Base-by-base conservation (phyloP, 768 basidiomycete genomes). In the Termitomyces eurrhizus region DNA sequence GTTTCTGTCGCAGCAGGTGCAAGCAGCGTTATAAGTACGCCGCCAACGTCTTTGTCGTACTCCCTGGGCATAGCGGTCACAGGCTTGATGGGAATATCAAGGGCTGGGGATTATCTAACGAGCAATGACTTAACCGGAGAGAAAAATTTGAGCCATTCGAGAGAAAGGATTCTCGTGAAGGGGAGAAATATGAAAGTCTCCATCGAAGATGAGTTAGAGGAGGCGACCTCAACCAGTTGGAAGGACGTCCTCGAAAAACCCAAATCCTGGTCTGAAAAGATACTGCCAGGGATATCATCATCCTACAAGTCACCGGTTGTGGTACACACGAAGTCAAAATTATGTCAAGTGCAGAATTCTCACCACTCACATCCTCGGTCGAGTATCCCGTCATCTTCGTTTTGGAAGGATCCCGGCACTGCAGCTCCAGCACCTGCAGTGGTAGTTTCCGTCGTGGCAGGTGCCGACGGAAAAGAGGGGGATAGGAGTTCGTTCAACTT, bases 381-480 rank as follows among this genome's bases (percentile, higher is more conserved):
- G 16, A 75, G 77, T 26, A 51, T 74, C 6, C 71, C 76, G 8
- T 68, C 72, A 6, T 69, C 77, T 11, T 71, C 72, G 21, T 77
- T 76, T 58, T 83, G 83, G 81, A 79, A 83, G 66, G 80, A 82
- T 66, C 81, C 78, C 16, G 81, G 83, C 33, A 70, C 77, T 26
- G 75, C 77, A n/a, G 76, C 81, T 9, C 83, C 76, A 29, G 83
- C 83, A 0, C 83, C 83, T 50, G 82, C 81, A 1, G 76, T 84
- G 16, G 73, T 84, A 52, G 80, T 84, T 7, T 81, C 80, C 48
- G 78, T 80, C 29, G 76, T 80, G 36, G 81, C 78, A 11, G 71
- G 75, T 35, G 77, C 80, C 21, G 79, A 75, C 65, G 77, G 77
- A 26, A 75, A 74, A 26, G 75, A 78, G 62, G 71, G 62, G 32